Evolutionary conservation across 2,329 filamentous ascomycete genomes (phyloP).

Genomic region (Hymenoscyphus scutula): DNA sequence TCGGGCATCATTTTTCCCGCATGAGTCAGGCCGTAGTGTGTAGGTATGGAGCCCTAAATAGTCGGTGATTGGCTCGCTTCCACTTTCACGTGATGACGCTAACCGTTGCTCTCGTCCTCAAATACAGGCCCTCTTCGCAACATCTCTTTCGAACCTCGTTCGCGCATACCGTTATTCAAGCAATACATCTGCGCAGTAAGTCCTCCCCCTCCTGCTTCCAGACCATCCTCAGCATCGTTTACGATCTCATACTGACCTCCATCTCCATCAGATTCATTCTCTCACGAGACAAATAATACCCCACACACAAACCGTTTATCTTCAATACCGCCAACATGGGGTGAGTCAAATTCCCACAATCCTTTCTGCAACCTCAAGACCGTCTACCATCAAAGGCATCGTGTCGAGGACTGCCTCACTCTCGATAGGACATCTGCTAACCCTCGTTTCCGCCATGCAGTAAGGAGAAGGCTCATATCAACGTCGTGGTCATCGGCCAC

Average conservation of each 20-base stretch:
- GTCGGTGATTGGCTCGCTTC: conserved; percentile 4
- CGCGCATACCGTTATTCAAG: conserved; percentile 36
- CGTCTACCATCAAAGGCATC: conserved; percentile 21
- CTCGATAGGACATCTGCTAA: conserved; percentile 28
- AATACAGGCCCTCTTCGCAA: conserved; percentile 5
- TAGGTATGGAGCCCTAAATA: neutral
- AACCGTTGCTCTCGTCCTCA: neutral
- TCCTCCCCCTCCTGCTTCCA: conserved; percentile 9
- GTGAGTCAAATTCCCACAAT: conserved; percentile 28
- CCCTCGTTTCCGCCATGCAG: conserved; percentile 46
- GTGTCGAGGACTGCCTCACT: conserved; percentile 19
- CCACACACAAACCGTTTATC: conserved; percentile 26
- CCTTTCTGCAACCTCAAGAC: neutral
- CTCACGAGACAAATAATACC: conserved; percentile 24
- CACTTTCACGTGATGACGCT: neutral
- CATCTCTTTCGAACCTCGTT: conserved; percentile 19
- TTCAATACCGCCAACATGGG: conserved; percentile 37
- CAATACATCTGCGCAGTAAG: conserved; percentile 36
- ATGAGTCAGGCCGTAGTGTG: conserved; percentile 4
- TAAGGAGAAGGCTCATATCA: conserved; percentile 96
- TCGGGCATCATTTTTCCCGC: conserved; percentile 1
- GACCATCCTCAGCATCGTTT: neutral
- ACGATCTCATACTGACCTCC: conserved; percentile 20
- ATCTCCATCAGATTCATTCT: conserved; percentile 28
- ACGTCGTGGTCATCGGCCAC: conserved; percentile 99